Evolutionary conservation across 768 basidiomycete genomes (phyloP), one percentile per base, ranked within the genome.

Genomic region (Sarcomyxa edulis): DNA sequence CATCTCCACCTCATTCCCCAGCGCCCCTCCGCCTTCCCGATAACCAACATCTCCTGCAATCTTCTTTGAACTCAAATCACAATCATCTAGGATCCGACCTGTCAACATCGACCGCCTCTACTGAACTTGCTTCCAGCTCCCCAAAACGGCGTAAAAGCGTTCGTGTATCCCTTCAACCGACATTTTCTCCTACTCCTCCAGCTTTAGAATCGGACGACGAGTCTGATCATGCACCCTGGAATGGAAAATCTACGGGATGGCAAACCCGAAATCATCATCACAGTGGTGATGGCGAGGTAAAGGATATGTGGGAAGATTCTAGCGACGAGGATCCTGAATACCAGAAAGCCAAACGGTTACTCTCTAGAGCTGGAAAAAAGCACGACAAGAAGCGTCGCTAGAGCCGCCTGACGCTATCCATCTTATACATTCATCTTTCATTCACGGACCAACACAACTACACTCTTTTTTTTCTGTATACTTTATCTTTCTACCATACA

Each of bases 261-360:
- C 19, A 29, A 15, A 22, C 23, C n/a, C 20, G 23, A 26, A 37
- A 16, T 15, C 33, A 49, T 21, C 30, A 31, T 22, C 28, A 25
- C 3, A 21, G 52, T 52, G 47, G 47, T 49, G 35, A 23, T 14
- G 38, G 30, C 35, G 47, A 38, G 7, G 45, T 37, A 12, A 15
- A 46, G 15, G 74, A 77, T 45, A 52, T 77, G 44, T 88, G 85
- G 87, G 69, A 71, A 43, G 82, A 90, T 49, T 85, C 84, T 48
- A 81, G 81, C 49, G 82, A 83, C 35, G 81, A 86, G 48, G 83
- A 85, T 51, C 78, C 71, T 43, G 78, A 69, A 54, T 88, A 89
- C 61, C 49, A 62, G 37, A 64, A 51, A 15, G 86, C 83, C 39
- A 72, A 70, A 60, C 64, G 47, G 40, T 37, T 81, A 55, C 63